Evolutionary conservation across 805 yeast species (phyloP).

Genomic region (Yarrowia sp.): DNA sequence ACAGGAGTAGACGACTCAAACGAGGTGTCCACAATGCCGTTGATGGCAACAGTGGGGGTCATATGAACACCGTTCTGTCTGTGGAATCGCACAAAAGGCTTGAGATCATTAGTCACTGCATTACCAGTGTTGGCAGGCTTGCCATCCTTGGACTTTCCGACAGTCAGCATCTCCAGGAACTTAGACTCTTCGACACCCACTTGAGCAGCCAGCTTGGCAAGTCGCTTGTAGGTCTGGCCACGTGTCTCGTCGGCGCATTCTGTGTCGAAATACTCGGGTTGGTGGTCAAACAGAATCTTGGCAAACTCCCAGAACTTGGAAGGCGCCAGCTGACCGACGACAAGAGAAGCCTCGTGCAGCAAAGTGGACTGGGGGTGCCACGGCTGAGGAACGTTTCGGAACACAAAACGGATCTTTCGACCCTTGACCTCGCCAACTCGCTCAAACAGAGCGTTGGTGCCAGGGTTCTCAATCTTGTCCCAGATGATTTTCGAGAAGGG

Average conservation of each 20-base stretch:
- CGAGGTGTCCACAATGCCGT: conserved; percentile 58
- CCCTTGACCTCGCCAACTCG: conserved; percentile 46
- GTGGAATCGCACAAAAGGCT: conserved; percentile 67
- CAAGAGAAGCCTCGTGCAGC: conserved; percentile 68
- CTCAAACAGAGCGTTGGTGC: conserved; percentile 49
- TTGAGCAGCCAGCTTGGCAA: conserved; percentile 47
- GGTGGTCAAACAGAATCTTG: conserved; percentile 52
- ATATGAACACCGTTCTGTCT: conserved; percentile 78
- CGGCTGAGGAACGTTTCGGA: conserved; percentile 78
- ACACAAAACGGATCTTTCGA: conserved; percentile 53
- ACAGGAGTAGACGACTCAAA: conserved; percentile 62
- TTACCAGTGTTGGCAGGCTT: conserved; percentile 56
- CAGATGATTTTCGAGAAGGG: conserved; percentile 68
- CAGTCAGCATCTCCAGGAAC: conserved; percentile 38
- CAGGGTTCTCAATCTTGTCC: conserved; percentile 45
- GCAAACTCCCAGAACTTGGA: conserved; percentile 56
- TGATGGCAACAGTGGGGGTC: conserved; percentile 73
- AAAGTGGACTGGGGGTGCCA: conserved; percentile 79
- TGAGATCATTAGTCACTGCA: conserved; percentile 56
- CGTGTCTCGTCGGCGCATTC: conserved; percentile 54
- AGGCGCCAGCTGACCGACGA: conserved; percentile 56
- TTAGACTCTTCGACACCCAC: conserved; percentile 43
- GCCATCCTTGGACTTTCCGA: conserved; percentile 36
- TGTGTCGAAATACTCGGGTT: conserved; percentile 57
- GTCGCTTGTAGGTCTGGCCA: conserved; percentile 50